These are phyloP conservation scores for Petasospora fabianii DNA, from an alignment of 1,139 yeast genomes.

Conservation along the genomic window DNA sequence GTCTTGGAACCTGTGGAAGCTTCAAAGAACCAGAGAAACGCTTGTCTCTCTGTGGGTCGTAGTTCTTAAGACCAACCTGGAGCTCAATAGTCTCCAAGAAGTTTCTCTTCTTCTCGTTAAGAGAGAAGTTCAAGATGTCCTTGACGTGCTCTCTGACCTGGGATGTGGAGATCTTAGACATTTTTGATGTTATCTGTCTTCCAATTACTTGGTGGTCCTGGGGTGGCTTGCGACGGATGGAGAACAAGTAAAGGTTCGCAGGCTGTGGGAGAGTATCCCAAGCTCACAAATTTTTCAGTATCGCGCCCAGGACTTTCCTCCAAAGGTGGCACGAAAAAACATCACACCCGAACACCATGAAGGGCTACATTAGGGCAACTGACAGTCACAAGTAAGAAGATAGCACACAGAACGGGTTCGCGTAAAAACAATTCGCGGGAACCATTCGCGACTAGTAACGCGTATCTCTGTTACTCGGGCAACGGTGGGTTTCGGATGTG, in stretches of 20 bases:
- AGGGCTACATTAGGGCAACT: constrained; percentile 1
- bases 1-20: constrained; percentile 99
- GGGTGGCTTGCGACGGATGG: constrained; percentile 37
- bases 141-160: constrained; percentile 97
- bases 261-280: neutral
- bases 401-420: constrained; percentile 6
- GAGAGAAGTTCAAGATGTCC: constrained; percentile 86
- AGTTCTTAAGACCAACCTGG: constrained; percentile 99
- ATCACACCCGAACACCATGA: constrained; percentile 2
- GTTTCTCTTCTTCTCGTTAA: constrained; percentile 99
- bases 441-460: no score
- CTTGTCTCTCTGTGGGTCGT: constrained; percentile 99
- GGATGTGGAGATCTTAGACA: constrained; percentile 92
- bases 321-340: neutral
- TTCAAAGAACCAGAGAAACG: constrained; percentile 99
- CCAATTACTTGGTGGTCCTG: constrained; percentile 48
- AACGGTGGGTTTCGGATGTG: neutral
- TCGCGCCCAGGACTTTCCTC: no score
- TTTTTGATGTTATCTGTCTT: constrained; percentile 60
- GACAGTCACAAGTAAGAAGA: constrained; percentile 8
- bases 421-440: neutral
- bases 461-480: neutral
- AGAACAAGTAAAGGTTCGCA: neutral
- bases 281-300: constrained; percentile 15
- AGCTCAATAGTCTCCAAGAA: constrained; percentile 99